A percentile compares a stretch with the other conserved stretches of the same genome.
phyloP scores from a whole-genome alignment of 192 early-diverging fungal genomes.

The Gamsiella multidivaricata region DNA sequence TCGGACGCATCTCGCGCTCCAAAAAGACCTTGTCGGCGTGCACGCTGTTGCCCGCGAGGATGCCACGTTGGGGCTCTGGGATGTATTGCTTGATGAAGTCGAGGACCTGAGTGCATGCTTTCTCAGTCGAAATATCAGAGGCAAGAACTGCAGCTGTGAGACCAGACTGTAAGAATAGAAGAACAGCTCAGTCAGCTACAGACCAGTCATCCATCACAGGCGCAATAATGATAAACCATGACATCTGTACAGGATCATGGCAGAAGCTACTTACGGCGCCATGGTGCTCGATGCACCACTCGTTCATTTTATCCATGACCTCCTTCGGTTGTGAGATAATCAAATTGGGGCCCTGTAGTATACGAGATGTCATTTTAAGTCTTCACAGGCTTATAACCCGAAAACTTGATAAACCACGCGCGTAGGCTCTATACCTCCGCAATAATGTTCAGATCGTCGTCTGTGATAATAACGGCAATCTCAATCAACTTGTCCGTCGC shows the following conservation, averaged over 20 bases:
- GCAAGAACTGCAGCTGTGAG: conserved; percentile 79
- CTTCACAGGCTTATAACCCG: neutral
- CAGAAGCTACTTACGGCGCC: conserved; percentile 65
- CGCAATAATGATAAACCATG: no score
- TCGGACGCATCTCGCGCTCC: conserved; percentile 78
- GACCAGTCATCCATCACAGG: no score
- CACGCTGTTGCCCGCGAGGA: conserved; percentile 93
- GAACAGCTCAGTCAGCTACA: no score
- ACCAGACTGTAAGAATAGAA: conserved; percentile 70
- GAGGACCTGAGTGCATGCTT: conserved; percentile 81
- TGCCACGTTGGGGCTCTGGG: conserved; percentile 64
- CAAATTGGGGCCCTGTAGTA: conserved; percentile 69
- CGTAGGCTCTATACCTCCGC: conserved; percentile 65
- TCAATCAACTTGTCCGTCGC: conserved; percentile 86
- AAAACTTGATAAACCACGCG: neutral
- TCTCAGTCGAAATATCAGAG: conserved; percentile 69
- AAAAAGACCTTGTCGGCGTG: conserved; percentile 92
- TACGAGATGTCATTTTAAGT: neutral
- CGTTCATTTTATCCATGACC: conserved; percentile 89
- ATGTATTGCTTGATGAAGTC: conserved; percentile 81
- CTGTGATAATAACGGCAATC: conserved; percentile 90
- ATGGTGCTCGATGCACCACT: conserved; percentile 92
- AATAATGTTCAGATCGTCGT: conserved; percentile 85
- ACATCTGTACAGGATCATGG: no score
- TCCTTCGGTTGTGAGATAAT: conserved; percentile 78